Evolutionary conservation across 768 basidiomycete genomes (phyloP).

Genomic region (Naganishia vishniacii): DNA sequence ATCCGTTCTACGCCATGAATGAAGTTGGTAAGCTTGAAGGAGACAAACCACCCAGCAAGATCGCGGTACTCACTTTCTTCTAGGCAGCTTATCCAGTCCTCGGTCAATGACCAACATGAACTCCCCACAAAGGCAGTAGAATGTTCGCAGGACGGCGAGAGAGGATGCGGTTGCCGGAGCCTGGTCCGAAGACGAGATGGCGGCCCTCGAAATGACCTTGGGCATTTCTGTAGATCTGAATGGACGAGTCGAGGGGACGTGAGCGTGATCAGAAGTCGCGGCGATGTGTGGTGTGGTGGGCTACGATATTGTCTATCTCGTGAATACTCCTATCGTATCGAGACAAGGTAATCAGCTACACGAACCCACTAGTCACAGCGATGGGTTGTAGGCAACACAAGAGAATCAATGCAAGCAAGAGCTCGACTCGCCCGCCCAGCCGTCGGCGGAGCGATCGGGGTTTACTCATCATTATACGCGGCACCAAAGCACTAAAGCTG

Average conservation of each 20-base stretch:
- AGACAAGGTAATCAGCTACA: too few relatives aligned
- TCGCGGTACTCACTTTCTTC: constrained; percentile 38
- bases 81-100: constrained; percentile 44
- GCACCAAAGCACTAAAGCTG: too few relatives aligned
- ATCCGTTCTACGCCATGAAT: constrained; percentile 58
- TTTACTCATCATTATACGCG: not conserved
- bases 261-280: too few relatives aligned
- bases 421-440: not conserved
- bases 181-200: constrained; percentile 73
- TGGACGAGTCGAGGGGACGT: not conserved
- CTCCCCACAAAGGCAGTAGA: constrained; percentile 50
- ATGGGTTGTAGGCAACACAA: too few relatives aligned
- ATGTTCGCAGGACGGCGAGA: constrained; percentile 46
- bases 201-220: constrained; percentile 82
- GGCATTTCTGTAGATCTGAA: constrained; percentile 59
- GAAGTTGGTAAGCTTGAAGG: constrained; percentile 49
- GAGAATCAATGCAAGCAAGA: not conserved
- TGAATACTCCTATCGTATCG: too few relatives aligned
- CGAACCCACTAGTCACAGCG: too few relatives aligned
- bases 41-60: constrained; percentile 51
- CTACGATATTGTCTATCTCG: too few relatives aligned
- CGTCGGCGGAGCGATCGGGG: constrained; percentile 1
- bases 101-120: constrained; percentile 49
- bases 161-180: constrained; percentile 42
- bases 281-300: too few relatives aligned